Evolutionary conservation across 2,329 filamentous ascomycete genomes (phyloP).

Genomic region (Sclerotinia trifoliorum): DNA sequence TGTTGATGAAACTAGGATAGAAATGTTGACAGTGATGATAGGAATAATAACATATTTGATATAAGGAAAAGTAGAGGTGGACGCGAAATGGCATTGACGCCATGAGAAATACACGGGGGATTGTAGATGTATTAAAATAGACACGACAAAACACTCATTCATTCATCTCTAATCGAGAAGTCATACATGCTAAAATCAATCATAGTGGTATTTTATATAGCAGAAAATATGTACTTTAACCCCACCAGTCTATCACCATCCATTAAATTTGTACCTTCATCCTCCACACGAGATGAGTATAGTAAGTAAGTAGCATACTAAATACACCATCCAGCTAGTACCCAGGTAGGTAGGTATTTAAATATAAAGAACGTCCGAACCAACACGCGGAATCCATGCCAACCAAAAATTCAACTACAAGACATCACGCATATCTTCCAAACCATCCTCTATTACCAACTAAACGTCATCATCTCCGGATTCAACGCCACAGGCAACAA

Average conservation of each 20-base stretch:
- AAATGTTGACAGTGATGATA: too few species aligned
- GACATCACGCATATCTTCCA: not conserved
- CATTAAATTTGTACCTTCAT: constrained; percentile 4
- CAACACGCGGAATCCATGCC: not conserved
- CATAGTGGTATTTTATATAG: not conserved
- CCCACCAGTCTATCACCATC: not conserved
- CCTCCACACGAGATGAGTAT: not conserved
- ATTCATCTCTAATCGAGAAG: not conserved
- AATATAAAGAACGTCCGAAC: not conserved
- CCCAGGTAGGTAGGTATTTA: not conserved
- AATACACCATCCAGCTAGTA: too few species aligned
- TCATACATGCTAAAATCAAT: too few species aligned
- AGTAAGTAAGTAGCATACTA: not conserved
- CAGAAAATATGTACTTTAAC: constrained; percentile 5
- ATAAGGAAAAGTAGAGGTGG: too few species aligned
- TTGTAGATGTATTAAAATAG: too few species aligned
- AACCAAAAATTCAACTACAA: not conserved
- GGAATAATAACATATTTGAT: too few species aligned
- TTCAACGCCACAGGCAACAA: constrained; percentile 20
- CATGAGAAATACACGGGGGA: too few species aligned
- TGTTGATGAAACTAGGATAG: too few species aligned
- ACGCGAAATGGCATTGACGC: too few species aligned
- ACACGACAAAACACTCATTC: not conserved
- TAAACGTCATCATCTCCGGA: constrained; percentile 23
- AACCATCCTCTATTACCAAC: not conserved